Conservation (phyloP, 306 rosid genomes). For the Senna siamea region DNA sequence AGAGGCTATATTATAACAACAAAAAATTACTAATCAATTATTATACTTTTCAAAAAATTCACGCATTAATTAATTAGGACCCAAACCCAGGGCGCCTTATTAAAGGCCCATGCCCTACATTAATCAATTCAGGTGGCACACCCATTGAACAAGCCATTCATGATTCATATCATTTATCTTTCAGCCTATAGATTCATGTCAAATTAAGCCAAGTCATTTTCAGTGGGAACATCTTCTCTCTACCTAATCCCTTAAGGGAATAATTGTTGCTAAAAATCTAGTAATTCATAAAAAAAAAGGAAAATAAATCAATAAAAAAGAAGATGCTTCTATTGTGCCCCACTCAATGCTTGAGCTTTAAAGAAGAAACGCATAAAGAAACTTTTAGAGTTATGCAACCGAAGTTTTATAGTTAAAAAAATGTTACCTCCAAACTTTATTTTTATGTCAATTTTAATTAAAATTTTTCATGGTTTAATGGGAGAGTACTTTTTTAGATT, state of each 20-base stretch:
- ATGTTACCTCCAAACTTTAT: too few species aligned
- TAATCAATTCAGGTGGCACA: constrained; percentile 2
- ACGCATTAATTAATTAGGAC: not conserved
- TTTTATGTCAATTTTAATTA: too few species aligned
- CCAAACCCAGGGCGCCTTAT: not conserved
- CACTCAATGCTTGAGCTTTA: not conserved
- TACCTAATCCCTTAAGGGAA: not conserved
- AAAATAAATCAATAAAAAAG: too few species aligned
- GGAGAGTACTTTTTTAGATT: too few species aligned
- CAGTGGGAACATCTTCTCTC: not conserved
- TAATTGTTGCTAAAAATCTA: not conserved
- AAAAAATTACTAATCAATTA: too few species aligned
- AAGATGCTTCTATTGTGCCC: not conserved
- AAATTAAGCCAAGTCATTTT: not conserved
- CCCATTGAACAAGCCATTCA: not conserved
- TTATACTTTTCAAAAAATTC: too few species aligned
- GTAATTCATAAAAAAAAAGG: not conserved
- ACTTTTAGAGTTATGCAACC: not conserved
- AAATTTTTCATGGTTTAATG: too few species aligned
- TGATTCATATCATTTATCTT: not conserved
- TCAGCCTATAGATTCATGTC: not conserved
- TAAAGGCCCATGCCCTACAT: not conserved
- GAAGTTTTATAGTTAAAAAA: too few species aligned
- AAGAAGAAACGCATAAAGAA: not conserved
- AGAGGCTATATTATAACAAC: too few species aligned